These are phyloP conservation scores for Cercospora janseana DNA, from an alignment of 2,329 filamentous ascomycete genomes.

Conservation along the genomic window DNA sequence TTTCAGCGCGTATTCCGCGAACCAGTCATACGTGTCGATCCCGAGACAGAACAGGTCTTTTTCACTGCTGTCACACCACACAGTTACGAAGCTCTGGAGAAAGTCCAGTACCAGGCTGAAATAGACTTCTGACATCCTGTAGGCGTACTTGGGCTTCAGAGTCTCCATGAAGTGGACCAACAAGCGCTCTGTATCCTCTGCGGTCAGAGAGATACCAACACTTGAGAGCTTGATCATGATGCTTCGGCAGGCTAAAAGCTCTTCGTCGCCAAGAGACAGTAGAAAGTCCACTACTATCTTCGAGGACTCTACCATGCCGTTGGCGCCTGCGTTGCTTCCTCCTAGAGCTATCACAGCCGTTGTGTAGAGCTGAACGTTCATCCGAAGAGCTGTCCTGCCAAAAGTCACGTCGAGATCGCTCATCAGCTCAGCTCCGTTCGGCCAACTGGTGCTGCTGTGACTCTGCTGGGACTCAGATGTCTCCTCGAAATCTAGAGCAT, in stretches of 20 bases:
- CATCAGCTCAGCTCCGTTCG: constrained; percentile 44
- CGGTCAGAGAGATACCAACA: constrained; percentile 29
- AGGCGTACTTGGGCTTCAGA: constrained; percentile 56
- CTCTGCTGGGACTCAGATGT: constrained; percentile 62
- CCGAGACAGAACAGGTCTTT: constrained; percentile 64
- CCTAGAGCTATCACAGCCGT: constrained; percentile 14
- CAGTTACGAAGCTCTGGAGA: constrained; percentile 60
- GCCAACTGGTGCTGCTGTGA: constrained; percentile 41
- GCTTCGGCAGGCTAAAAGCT: constrained; percentile 29
- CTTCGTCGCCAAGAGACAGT: constrained; percentile 24
- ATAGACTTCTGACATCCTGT: constrained; percentile 72
- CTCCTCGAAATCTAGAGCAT: constrained; percentile 66
- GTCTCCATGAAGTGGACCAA: constrained; percentile 50
- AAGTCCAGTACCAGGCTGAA: constrained; percentile 66
- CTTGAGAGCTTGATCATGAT: constrained; percentile 28
- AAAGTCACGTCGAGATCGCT: constrained; percentile 40
- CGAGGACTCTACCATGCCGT: constrained; percentile 12
- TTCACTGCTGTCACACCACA: constrained; percentile 60
- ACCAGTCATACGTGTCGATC: constrained; percentile 75
- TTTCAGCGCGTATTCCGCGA: constrained; percentile 65
- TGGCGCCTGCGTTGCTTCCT: not conserved
- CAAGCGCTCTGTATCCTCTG: constrained; percentile 44
- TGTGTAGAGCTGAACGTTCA: constrained; percentile 28
- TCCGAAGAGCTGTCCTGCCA: constrained; percentile 26
- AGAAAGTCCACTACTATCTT: constrained; percentile 27